Evolutionary conservation across 2,329 filamentous ascomycete genomes (phyloP).

Genomic region (Lachnellula arida): DNA sequence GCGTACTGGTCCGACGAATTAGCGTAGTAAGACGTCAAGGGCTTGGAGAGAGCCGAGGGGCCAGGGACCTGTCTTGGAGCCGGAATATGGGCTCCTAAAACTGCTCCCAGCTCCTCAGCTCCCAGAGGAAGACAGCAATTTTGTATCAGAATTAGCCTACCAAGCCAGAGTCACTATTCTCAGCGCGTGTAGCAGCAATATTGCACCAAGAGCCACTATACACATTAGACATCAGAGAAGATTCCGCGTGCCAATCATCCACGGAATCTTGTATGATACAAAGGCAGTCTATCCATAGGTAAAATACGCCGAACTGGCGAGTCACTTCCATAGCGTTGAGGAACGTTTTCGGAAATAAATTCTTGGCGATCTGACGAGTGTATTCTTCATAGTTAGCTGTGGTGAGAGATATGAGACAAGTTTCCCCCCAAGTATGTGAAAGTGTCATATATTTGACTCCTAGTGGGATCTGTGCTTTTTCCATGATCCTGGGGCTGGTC

Average conservation of each 20-base stretch:
- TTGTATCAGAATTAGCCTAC: too few relatives aligned
- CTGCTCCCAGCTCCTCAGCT: too few relatives aligned
- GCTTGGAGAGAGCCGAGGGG: too few relatives aligned
- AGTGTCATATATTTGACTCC: conserved; percentile 22
- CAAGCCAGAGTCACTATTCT: neutral
- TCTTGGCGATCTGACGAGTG: conserved; percentile 11
- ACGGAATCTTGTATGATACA: conserved; percentile 32
- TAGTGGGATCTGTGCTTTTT: neutral
- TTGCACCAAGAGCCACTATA: conserved; percentile 26
- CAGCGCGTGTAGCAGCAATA: conserved; percentile 16
- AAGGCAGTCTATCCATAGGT: conserved; percentile 33
- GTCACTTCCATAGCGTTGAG: conserved; percentile 28
- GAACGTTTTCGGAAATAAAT: conserved; percentile 22
- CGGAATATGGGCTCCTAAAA: too few relatives aligned
- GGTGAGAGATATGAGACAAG: conserved; percentile 12
- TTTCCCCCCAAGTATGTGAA: conserved; percentile 27
- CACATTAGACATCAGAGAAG: conserved; percentile 23
- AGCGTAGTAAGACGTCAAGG: too few relatives aligned
- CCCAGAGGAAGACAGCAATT: too few relatives aligned
- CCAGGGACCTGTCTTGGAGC: too few relatives aligned
- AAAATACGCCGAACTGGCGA: conserved; percentile 23
- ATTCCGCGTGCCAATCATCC: conserved; percentile 26
- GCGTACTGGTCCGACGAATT: neutral
- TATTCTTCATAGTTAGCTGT: conserved; percentile 6
- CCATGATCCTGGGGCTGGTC: neutral